phyloP scores from a whole-genome alignment of 108 stramenopile species.

The Ochromonas danica region DNA sequence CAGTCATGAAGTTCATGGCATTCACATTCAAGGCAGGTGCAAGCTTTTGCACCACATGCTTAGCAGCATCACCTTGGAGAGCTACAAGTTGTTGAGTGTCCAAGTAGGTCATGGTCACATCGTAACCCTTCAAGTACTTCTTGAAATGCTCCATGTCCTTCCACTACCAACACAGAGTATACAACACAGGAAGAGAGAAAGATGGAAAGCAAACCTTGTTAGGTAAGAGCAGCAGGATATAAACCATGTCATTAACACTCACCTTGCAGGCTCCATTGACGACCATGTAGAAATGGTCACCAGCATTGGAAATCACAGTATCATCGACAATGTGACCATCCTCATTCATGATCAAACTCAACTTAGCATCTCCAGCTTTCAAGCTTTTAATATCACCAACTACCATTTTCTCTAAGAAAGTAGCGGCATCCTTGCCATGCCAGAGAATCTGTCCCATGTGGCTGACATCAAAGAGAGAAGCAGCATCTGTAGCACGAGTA shows the following conservation, averaged over 20 bases:
- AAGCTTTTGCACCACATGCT: slow-evolving; percentile 37
- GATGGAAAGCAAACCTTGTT: too few species aligned
- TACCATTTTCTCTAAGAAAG: slow-evolving; percentile 81
- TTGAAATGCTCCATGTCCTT: slow-evolving; percentile 82
- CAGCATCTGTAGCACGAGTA: slow-evolving; percentile 73
- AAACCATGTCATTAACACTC: too few species aligned
- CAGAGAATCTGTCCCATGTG: slow-evolving; percentile 97
- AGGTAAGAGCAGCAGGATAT: too few species aligned
- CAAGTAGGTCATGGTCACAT: slow-evolving; percentile 45
- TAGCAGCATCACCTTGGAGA: slow-evolving; percentile 53
- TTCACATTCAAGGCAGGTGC: slow-evolving; percentile 73
- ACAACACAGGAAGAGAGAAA: too few species aligned
- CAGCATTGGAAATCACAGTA: slow-evolving; percentile 89
- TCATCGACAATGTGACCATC: slow-evolving; percentile 95
- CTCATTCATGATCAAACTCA: slow-evolving; percentile 83
- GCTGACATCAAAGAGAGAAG: slow-evolving; percentile 90
- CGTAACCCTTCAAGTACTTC: slow-evolving; percentile 41
- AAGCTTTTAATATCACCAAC: slow-evolving; percentile 86
- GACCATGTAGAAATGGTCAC: slow-evolving; percentile 87
- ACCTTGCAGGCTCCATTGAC: slow-evolving; percentile 95
- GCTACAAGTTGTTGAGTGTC: slow-evolving; percentile 62
- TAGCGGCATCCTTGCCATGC: slow-evolving; percentile 82
- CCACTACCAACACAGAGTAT: slow-evolving; percentile 55
- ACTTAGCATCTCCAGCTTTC: slow-evolving; percentile 63
- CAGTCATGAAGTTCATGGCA: slow-evolving; percentile 90